These are phyloP conservation scores for Clitopilus passeckerianus DNA, from an alignment of 768 basidiomycete species.

Conservation along the genomic window DNA sequence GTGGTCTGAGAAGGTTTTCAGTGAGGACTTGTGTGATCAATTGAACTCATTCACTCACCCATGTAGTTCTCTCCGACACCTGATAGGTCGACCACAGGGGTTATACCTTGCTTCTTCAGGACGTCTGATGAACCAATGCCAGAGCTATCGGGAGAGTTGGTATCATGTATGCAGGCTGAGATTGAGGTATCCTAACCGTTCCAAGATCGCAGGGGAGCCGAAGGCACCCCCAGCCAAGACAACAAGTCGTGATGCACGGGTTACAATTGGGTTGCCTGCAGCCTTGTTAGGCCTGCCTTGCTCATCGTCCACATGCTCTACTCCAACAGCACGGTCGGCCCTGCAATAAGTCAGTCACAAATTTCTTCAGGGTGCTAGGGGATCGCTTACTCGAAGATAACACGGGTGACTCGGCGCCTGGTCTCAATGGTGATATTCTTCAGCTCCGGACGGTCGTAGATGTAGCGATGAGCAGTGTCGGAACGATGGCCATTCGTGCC, in stretches of 20 bases:
- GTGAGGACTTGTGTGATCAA: not conserved
- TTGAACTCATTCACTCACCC: conserved; percentile 25
- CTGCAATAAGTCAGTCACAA: conserved; percentile 14
- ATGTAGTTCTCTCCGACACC: conserved; percentile 72
- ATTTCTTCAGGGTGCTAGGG: not conserved
- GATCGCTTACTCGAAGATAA: conserved; percentile 41
- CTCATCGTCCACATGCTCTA: conserved; percentile 43
- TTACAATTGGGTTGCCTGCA: conserved; percentile 14
- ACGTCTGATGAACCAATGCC: conserved; percentile 59
- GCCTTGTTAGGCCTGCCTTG: conserved; percentile 12
- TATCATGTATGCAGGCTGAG: not conserved
- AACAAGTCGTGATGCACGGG: conserved; percentile 37
- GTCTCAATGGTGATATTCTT: conserved; percentile 35
- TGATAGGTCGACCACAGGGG: conserved; percentile 55
- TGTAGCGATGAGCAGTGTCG: conserved; percentile 46
- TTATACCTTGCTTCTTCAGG: conserved; percentile 43
- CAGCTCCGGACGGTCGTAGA: conserved; percentile 42
- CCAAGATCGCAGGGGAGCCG: conserved; percentile 51
- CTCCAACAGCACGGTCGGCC: conserved; percentile 37
- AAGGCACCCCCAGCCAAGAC: conserved; percentile 50
- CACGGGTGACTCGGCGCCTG: conserved; percentile 38
- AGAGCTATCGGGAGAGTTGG: conserved; percentile 26
- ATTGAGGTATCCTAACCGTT: conserved; percentile 26
- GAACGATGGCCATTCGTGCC: conserved; percentile 47
- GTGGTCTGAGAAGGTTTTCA: conserved; percentile 29